phyloP scores from a whole-genome alignment of 1,139 yeast genomes.

The Saccharomyces uvarum region DNA sequence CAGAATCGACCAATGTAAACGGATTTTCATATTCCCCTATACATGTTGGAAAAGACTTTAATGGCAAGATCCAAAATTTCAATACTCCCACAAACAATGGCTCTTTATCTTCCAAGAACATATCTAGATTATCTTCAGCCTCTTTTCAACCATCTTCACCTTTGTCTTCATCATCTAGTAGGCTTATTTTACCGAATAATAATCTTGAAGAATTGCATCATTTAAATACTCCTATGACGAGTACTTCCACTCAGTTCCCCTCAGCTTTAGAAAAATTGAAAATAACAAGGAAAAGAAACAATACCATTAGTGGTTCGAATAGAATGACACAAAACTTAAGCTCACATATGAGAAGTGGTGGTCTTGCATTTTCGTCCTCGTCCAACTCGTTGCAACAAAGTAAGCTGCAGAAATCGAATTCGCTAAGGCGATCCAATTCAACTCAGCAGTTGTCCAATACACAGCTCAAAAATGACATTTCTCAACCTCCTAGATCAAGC shows the following conservation, averaged over 20 bases:
- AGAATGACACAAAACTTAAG: slow-evolving; percentile 14
- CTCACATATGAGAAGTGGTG: slow-evolving; percentile 16
- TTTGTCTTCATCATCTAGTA: not conserved
- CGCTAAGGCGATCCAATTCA: not conserved
- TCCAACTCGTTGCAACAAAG: not conserved
- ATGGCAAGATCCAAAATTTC: not conserved
- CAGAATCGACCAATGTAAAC: slow-evolving; percentile 11
- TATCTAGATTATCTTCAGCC: not conserved
- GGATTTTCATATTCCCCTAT: slow-evolving; percentile 2
- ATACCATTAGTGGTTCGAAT: slow-evolving; percentile 10
- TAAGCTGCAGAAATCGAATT: not conserved
- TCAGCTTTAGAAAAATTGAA: slow-evolving; percentile 18
- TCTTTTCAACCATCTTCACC: not conserved
- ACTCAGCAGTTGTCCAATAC: slow-evolving; percentile 1
- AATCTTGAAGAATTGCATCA: not conserved
- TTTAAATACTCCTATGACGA: not conserved
- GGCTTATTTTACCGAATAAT: not conserved
- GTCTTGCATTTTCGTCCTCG: slow-evolving; percentile 1
- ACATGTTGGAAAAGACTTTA: not conserved
- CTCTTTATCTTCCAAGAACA: not conserved
- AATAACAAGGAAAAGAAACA: slow-evolving; percentile 16
- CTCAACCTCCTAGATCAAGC: not conserved
- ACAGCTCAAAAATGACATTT: not conserved
- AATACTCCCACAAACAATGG: not conserved
- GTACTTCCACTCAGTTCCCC: slow-evolving; percentile 14